Base-by-base conservation (phyloP, 106 monocot species). In the Gastrodia elata region DNA sequence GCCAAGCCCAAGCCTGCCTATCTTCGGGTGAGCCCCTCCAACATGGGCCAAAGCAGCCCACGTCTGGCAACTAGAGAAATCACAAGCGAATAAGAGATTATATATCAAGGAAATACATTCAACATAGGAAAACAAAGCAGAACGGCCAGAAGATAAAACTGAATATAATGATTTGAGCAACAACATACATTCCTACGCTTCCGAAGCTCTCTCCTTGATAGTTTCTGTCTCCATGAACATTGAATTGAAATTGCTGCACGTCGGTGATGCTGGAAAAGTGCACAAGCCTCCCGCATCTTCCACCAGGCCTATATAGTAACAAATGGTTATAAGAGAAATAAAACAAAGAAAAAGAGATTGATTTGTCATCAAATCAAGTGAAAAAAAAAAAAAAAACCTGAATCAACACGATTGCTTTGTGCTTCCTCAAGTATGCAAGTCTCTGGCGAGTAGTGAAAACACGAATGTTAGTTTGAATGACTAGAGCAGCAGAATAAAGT, bases 171-270 rank as follows among this genome's bases (percentile, higher is more conserved):
- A 33, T 36, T 15, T 56, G 11, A 76, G 56, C 41, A 76, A 67
- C 7, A 67, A 56, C 2, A 20, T 84, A 92, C 96, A 86, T 78
- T 61, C 77, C 84, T 90, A 74, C 92, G 96, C 75, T 75, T 90
- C 33, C 81, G 71, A 75, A 97, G 83, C 28, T 83, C 88, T 79
- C 64, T 80, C 82, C 72, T 90, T 41, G 97, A 90, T 75, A 90
- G 75, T 30, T 84, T 97, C 71, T 55, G 82, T 80, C 89, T 90
- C 97, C 90, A 97, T 28, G 86, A 82, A 80, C 88, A 93, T 70
- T 97, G 97, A 78, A 97, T 77, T 14, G 78, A 72, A 48, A 97
- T 56, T 28, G 78, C 77, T 36, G 90, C 84, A 69, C 27, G 48
- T 67, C 76, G 71, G 57, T 68, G 84, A 32, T 77, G 76, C 48